These are phyloP conservation scores for Corylus heterophylla DNA, from an alignment of 306 rosid species.

Conservation along the genomic window DNA sequence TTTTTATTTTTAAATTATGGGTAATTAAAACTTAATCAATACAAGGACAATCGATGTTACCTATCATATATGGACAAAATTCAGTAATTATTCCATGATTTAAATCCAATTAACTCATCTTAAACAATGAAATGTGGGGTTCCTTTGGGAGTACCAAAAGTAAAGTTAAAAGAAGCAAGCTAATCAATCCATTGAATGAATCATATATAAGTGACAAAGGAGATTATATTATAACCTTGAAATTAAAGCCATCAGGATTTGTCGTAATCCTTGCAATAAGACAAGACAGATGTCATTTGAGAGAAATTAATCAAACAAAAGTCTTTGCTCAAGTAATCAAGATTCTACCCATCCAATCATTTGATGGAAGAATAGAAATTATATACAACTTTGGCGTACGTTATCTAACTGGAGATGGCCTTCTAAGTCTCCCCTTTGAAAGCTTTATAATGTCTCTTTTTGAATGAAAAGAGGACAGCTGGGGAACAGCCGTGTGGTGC, in stretches of 20 bases:
- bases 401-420: conserved; percentile 25
- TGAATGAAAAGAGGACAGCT: conserved; percentile 6
- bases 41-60: background rate
- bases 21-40: background rate
- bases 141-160: background rate
- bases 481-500: conserved; percentile 3
- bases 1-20: background rate
- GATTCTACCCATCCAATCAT: conserved; percentile 35
- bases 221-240: background rate
- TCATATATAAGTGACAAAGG: conserved; percentile 18
- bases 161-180: conserved; percentile 2
- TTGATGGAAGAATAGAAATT: conserved; percentile 25
- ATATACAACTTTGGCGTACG: conserved; percentile 5
- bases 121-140: too few relatives aligned
- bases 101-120: background rate
- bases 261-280: conserved; percentile 27
- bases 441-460: conserved; percentile 19
- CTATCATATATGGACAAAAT: background rate
- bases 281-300: conserved; percentile 31
- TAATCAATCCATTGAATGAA: conserved; percentile 19
- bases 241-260: background rate
- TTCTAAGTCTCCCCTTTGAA: conserved; percentile 2
- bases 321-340: conserved; percentile 26
- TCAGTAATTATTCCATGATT: background rate
- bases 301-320: conserved; percentile 14